Conservation (phyloP, 176 grass and related monocot genomes). For the Oryza australiensis region DNA sequence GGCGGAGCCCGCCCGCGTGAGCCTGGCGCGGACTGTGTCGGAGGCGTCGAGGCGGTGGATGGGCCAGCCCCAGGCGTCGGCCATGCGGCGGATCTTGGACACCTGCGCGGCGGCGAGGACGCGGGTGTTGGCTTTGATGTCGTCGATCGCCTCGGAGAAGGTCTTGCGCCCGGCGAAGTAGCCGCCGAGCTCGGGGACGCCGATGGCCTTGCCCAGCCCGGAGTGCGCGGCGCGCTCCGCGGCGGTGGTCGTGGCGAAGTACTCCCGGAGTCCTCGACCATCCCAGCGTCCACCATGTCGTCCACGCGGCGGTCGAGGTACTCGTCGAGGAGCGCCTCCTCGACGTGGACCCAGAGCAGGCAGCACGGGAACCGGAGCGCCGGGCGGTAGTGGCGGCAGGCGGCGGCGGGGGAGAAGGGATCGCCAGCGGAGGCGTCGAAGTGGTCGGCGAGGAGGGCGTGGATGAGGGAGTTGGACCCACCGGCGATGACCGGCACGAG, state of each 20-base stretch:
- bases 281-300: constrained; percentile 64
- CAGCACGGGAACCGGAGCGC: constrained; percentile 52
- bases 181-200: constrained; percentile 68
- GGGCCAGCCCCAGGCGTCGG: constrained; percentile 53
- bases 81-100: constrained; percentile 65
- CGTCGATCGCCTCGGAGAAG: constrained; percentile 46
- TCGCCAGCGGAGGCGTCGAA: constrained; percentile 1
- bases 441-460: constrained; percentile 53
- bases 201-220: constrained; percentile 74
- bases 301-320: constrained; percentile 75
- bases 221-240: constrained; percentile 31
- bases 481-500: constrained; percentile 62
- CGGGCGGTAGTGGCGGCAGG: background rate
- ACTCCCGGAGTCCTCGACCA: constrained; percentile 63
- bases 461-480: constrained; percentile 80
- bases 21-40: constrained; percentile 39
- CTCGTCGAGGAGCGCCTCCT: constrained; percentile 44
- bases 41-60: constrained; percentile 62
- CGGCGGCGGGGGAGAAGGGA: constrained; percentile 36
- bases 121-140: constrained; percentile 66
- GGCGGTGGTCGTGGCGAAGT: constrained; percentile 45
- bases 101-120: constrained; percentile 61
- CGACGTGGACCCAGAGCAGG: constrained; percentile 75
- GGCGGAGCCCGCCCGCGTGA: background rate
- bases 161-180: constrained; percentile 23